These are phyloP conservation scores for Tulasnella sp. DNA, from an alignment of 768 basidiomycete species.

Conservation along the genomic window DNA sequence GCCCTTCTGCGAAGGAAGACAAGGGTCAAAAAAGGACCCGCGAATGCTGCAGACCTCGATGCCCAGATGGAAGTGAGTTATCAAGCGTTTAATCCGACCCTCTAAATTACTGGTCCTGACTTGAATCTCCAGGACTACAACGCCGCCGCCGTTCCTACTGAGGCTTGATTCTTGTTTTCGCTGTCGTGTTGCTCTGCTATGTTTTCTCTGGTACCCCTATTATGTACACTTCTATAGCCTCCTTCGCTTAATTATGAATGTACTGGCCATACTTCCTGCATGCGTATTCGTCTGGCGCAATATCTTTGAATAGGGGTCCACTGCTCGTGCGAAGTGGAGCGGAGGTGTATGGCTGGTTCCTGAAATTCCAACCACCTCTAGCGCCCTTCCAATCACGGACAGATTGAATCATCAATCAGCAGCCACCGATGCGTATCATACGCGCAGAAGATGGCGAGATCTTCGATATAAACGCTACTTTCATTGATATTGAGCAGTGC, in stretches of 20 bases:
- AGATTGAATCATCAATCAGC: neutral
- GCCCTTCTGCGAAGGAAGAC: slow-evolving; percentile 32
- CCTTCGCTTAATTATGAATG: too few relatives aligned
- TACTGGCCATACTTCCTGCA: too few relatives aligned
- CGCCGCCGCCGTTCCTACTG: slow-evolving; percentile 15
- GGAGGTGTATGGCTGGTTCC: too few relatives aligned
- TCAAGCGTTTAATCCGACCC: neutral
- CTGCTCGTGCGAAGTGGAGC: too few relatives aligned
- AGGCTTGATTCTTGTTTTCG: too few relatives aligned
- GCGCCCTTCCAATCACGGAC: too few relatives aligned
- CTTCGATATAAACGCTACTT: neutral
- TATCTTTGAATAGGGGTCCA: too few relatives aligned
- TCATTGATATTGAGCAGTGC: slow-evolving; percentile 10
- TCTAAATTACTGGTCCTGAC: neutral
- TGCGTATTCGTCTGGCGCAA: too few relatives aligned
- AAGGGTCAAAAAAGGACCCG: slow-evolving; percentile 42
- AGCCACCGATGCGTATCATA: slow-evolving; percentile 4
- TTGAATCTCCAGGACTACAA: slow-evolving; percentile 20
- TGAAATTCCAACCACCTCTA: too few relatives aligned
- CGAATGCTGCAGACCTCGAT: slow-evolving; percentile 78
- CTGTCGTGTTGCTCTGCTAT: too few relatives aligned
- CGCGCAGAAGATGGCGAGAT: slow-evolving; percentile 5
- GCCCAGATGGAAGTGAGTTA: slow-evolving; percentile 90
- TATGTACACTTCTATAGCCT: too few relatives aligned
- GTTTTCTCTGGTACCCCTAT: too few relatives aligned